A percentile compares a stretch with the other conserved stretches of the same genome.
Evolutionary conservation across 1,284 basidiomycete genomes (phyloP).

Genomic region (Ustilago loliicola): DNA sequence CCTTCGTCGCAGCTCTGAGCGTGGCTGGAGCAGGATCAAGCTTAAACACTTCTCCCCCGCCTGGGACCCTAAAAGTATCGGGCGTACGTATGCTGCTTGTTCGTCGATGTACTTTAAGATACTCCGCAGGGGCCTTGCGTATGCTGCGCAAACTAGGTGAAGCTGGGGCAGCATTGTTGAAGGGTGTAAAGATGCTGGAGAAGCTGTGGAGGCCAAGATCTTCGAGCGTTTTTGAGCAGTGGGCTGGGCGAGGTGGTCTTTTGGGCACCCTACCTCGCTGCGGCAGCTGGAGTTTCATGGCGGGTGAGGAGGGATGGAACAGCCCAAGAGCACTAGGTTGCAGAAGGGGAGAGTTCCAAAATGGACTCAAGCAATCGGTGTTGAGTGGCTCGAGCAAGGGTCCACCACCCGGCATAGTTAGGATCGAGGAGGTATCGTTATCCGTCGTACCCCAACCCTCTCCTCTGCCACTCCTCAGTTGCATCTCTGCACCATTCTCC

Average conservation of each 20-base stretch:
- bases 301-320: not conserved
- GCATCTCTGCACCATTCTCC: too few species aligned
- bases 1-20: not conserved
- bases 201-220: not conserved
- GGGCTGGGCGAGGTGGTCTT: conserved; percentile 20
- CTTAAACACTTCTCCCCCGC: not conserved
- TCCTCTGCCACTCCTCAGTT: not conserved
- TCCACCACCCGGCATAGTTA: conserved; percentile 26
- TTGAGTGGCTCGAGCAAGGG: not conserved
- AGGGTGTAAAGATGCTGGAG: not conserved
- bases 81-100: not conserved
- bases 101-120: conserved; percentile 4
- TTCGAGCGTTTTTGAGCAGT: conserved; percentile 18
- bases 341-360: not conserved
- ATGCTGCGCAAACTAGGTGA: conserved; percentile 2
- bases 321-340: not conserved
- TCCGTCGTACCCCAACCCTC: not conserved
- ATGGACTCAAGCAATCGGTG: not conserved
- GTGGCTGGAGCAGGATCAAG: not conserved
- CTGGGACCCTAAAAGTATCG: not conserved
- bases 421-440: not conserved
- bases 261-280: not conserved
- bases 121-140: conserved; percentile 22
- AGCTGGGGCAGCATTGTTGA: not conserved
- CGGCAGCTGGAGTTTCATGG: too few species aligned